Conservation (phyloP, 2,329 filamentous ascomycete genomes). For the Colletotrichum chrysophilum region DNA sequence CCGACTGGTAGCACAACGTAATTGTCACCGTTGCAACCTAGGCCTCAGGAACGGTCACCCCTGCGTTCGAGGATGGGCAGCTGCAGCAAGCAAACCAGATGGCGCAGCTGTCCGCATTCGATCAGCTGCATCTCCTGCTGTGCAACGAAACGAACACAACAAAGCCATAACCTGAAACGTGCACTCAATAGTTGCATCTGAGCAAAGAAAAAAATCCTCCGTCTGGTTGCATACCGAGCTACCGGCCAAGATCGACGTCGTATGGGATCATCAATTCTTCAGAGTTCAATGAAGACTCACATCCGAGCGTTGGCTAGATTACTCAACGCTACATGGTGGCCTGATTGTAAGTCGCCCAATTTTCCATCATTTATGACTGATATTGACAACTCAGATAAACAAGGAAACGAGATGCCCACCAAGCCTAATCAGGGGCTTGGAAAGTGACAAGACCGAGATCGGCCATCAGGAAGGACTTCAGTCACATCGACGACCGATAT, state of each 20-base stretch:
- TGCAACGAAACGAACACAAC: background rate
- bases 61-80: background rate
- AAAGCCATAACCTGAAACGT: background rate
- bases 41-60: background rate
- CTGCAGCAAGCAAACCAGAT: slow-evolving; percentile 6
- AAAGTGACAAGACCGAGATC: background rate
- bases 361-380: background rate
- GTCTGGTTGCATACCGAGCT: background rate
- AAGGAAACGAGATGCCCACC: background rate
- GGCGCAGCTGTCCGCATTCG: background rate
- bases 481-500: background rate
- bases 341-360: background rate
- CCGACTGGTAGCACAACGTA: background rate
- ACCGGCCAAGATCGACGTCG: background rate
- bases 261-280: background rate
- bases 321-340: background rate
- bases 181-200: background rate
- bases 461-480: fast-evolving
- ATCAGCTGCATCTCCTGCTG: background rate
- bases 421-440: background rate
- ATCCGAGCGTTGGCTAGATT: background rate
- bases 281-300: background rate
- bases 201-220: background rate
- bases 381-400: background rate
- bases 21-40: background rate